A percentile compares a stretch with the other conserved stretches of the same genome.
These are phyloP conservation scores for Ottelia alismoides DNA, from an alignment of 106 monocot species.

Conservation along the genomic window DNA sequence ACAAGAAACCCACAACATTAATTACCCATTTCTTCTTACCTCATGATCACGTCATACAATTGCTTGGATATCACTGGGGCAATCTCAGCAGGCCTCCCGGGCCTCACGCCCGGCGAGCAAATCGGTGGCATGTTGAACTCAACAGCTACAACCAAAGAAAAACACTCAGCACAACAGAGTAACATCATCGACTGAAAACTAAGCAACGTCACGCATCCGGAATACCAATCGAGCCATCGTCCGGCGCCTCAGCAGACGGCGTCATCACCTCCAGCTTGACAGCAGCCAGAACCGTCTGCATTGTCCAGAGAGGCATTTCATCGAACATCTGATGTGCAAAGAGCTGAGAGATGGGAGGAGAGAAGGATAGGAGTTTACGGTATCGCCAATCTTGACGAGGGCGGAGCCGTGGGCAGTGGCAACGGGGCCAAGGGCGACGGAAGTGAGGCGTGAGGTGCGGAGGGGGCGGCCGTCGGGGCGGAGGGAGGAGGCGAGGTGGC, in stretches of 20 bases:
- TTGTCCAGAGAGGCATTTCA: slow-evolving; percentile 8
- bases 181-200: too few relatives aligned
- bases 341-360: not conserved
- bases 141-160: slow-evolving; percentile 39
- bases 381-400: slow-evolving; percentile 84
- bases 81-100: slow-evolving; percentile 69
- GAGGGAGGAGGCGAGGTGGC: slow-evolving; percentile 63
- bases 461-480: slow-evolving; percentile 79
- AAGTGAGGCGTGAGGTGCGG: slow-evolving; percentile 36
- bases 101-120: slow-evolving; percentile 77
- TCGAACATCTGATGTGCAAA: slow-evolving; percentile 6
- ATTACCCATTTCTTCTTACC: too few relatives aligned
- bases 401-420: slow-evolving; percentile 73
- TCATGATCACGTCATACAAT: slow-evolving; percentile 56
- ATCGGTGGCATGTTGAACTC: slow-evolving; percentile 94
- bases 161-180: too few relatives aligned
- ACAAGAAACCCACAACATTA: too few relatives aligned
- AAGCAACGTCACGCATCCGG: too few relatives aligned
- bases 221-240: slow-evolving; percentile 66
- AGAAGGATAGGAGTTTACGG: slow-evolving; percentile 21
- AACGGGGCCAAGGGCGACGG: slow-evolving; percentile 67
- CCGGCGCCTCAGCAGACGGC: slow-evolving; percentile 44
- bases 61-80: slow-evolving; percentile 82
- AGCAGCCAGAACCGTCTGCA: slow-evolving; percentile 72
- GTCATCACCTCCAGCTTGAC: slow-evolving; percentile 94